phyloP scores from a whole-genome alignment of 2,329 filamentous ascomycete genomes.

The Aspergillus carbonarius region DNA sequence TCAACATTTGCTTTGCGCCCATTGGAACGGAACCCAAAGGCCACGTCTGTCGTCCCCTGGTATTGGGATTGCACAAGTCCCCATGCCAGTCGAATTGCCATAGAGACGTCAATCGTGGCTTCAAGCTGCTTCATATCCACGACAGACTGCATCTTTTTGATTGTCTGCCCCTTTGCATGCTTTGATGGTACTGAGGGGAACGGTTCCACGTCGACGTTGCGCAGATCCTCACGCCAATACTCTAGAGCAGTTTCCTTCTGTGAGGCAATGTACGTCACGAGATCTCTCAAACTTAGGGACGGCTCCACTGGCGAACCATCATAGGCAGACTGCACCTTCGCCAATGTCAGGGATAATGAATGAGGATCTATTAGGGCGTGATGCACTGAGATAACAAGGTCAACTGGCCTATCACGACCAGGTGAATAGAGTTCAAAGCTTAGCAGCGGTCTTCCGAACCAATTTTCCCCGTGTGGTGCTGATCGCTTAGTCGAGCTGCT shows the following conservation, averaged over 20 bases:
- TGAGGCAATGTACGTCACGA: slow-evolving; percentile 6
- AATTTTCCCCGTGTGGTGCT: background rate
- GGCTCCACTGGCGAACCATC: background rate
- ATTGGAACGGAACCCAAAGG: slow-evolving; percentile 3
- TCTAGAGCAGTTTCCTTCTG: slow-evolving; percentile 2
- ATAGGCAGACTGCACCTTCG: background rate
- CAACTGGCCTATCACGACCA: background rate
- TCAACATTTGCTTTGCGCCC: background rate
- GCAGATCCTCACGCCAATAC: slow-evolving; percentile 1
- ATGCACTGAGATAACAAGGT: slow-evolving; percentile 37
- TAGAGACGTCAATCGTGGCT: background rate
- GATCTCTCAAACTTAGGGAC: background rate
- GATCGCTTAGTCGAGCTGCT: background rate
- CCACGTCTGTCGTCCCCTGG: background rate
- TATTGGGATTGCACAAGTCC: slow-evolving; percentile 8
- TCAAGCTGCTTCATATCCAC: background rate
- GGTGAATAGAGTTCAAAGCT: background rate
- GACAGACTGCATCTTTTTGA: background rate
- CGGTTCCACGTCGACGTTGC: background rate
- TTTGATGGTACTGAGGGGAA: slow-evolving; percentile 8
- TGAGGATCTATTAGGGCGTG: slow-evolving; percentile 46
- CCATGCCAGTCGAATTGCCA: slow-evolving; percentile 4
- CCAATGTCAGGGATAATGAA: slow-evolving; percentile 16
- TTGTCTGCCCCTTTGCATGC: background rate
- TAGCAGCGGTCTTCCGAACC: slow-evolving; percentile 8